Base-by-base conservation (phyloP, 2,329 filamentous ascomycete species). In the Talaromyces marneffei region DNA sequence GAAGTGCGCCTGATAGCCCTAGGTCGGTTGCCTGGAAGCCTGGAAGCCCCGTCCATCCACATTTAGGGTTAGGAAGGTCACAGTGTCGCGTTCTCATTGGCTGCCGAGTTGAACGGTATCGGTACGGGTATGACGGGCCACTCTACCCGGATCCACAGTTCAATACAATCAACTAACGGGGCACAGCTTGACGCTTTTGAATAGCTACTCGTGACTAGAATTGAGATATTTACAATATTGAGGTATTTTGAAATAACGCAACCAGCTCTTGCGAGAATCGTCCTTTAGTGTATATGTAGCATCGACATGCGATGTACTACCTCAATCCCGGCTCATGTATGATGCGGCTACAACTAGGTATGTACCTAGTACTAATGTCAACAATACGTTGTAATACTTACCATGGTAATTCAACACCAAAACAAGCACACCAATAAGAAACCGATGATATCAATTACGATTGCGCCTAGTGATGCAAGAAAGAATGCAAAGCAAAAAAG, bases 51-150 rank as follows among this genome's bases (percentile, higher is more conserved):
- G 42, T n/a, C n/a, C 42, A 27, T 29, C 25, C 23, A 8, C 18
- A 18, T 12, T 48, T 48, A 48, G 44, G 44, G 44, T 48, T 33
- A 18, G n/a, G 27, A 27, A 31, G 25, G 46, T 50, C 46, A 35
- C 10, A 12, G 14, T 20, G 25, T 12, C 12, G 16, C 46, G 46
- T 2, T 14, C 6, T 25, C 14, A 31, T 50, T 50, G 46, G 46
- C n/a, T 35, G 48, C 27, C 31, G 46, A 10, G 2, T 18, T 4
- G 6, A 18, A 50, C 10, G 48, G 29, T 33, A 33, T 7, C 5
- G 44, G 46, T 50, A 50, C 48, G 48, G 48, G n/a, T 52, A 52
- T 10, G 35, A 33, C 48, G 48, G 48, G n/a, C 29, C n/a, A 52
- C 10, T 5, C 29, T 52, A 20, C 27, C 48, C 48, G 48, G 29